A percentile compares a stretch with the other conserved stretches of the same genome.
Evolutionary conservation across 257 asterid genomes (phyloP).

Genomic region (Nicotiana benthamiana): DNA sequence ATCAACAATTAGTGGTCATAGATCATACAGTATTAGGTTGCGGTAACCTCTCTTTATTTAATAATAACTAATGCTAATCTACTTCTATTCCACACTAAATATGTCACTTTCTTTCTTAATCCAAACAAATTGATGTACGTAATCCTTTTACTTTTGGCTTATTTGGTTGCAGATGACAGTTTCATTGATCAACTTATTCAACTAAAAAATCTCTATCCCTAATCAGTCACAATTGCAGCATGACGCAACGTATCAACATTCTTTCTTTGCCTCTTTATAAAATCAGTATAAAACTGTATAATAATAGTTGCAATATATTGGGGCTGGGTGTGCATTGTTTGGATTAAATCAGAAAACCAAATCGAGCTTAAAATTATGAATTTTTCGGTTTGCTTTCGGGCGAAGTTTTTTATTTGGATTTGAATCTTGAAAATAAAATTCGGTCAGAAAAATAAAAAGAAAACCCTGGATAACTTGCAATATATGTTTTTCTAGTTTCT

Average conservation of each 20-base stretch:
- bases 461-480: no score
- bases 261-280: not conserved
- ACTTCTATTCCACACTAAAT: not conserved
- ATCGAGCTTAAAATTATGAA: not conserved
- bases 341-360: not conserved
- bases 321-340: not conserved
- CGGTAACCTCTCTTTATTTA: not conserved
- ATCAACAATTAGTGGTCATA: constrained; percentile 16
- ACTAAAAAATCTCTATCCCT: not conserved
- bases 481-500: no score
- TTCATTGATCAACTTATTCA: not conserved
- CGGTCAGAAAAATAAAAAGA: not conserved
- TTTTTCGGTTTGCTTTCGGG: not conserved
- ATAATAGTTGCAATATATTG: not conserved
- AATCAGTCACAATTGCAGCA: not conserved
- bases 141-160: not conserved
- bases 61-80: constrained; percentile 4
- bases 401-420: not conserved
- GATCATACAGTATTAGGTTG: not conserved
- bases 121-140: not conserved
- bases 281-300: no score
- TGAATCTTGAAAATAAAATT: not conserved
- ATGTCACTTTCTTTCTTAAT: not conserved
- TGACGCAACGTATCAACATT: not conserved
- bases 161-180: not conserved